A percentile compares a stretch with the other conserved stretches of the same genome.
phyloP scores from a whole-genome alignment of 2,329 filamentous ascomycete genomes.

The Cladophialophora psammophila region DNA sequence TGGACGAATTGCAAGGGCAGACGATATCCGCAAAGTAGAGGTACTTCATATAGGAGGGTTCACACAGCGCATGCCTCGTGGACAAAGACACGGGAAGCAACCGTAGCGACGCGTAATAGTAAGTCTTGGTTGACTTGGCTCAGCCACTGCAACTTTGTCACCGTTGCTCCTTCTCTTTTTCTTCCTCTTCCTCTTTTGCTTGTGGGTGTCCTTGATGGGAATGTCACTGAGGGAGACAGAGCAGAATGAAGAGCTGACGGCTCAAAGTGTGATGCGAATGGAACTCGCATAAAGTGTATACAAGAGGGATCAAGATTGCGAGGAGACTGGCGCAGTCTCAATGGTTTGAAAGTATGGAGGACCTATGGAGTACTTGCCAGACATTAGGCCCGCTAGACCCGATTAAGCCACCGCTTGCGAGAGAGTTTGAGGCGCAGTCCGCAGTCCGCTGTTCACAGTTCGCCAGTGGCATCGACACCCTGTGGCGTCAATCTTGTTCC shows the following conservation, averaged over 20 bases:
- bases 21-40: not conserved
- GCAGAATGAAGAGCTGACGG: not conserved
- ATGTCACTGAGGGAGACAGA: not conserved
- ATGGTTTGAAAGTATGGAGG: no score
- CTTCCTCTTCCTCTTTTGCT: not conserved
- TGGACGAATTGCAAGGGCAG: not conserved
- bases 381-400: not conserved
- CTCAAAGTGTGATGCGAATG: constrained; percentile 5
- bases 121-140: constrained; percentile 24
- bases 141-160: constrained; percentile 12
- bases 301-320: no score
- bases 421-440: constrained; percentile 3
- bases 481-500: not conserved
- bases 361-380: no score
- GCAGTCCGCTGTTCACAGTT: not conserved
- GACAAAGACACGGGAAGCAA: constrained; percentile 11
- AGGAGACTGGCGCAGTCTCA: no score
- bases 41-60: not conserved
- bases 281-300: not conserved
- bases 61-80: not conserved
- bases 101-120: constrained; percentile 21
- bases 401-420: not conserved
- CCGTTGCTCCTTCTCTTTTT: not conserved
- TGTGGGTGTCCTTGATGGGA: not conserved
- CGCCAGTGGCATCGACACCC: not conserved